Evolutionary conservation across 2,329 filamentous ascomycete genomes (phyloP).

Genomic region (Fusarium ambrosium): DNA sequence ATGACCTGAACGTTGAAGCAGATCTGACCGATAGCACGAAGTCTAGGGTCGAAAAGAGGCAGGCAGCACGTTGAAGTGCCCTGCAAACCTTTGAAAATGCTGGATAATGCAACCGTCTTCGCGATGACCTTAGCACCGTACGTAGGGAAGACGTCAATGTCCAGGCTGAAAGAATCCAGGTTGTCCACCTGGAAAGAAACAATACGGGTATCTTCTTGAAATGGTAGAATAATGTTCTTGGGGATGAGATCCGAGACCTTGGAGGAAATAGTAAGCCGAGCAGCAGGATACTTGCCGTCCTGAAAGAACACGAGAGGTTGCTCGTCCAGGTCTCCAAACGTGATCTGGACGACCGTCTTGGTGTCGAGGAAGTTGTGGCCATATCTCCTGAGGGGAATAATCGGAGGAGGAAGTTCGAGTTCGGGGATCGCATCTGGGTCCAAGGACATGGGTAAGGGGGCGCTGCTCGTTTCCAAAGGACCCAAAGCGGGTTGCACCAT

Average conservation of each 20-base stretch:
- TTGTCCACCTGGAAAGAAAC: constrained; percentile 98
- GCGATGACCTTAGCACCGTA: constrained; percentile 98
- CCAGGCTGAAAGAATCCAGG: constrained; percentile 90
- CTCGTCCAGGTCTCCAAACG: constrained; percentile 83
- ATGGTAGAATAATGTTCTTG: constrained; percentile 93
- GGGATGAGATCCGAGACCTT: constrained; percentile 97
- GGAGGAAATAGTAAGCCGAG: constrained; percentile 94
- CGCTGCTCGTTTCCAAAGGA: constrained; percentile 62
- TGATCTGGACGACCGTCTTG: constrained; percentile 95
- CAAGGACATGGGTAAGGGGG: constrained; percentile 73
- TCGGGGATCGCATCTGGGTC: constrained; percentile 92
- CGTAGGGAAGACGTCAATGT: constrained; percentile 97
- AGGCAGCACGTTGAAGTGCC: constrained; percentile 86
- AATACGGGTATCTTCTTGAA: constrained; percentile 94
- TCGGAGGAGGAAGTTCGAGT: constrained; percentile 92
- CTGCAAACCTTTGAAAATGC: constrained; percentile 81
- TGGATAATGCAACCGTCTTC: constrained; percentile 91
- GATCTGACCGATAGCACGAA: constrained; percentile 93
- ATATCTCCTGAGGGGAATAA: constrained; percentile 93
- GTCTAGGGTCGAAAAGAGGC: constrained; percentile 90
- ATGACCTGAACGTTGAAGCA: constrained; percentile 96
- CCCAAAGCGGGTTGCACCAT: constrained; percentile 59
- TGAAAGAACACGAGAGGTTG: constrained; percentile 94
- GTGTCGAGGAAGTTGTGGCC: constrained; percentile 99
- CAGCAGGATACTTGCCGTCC: constrained; percentile 94